These are phyloP conservation scores for Ophiosphaerella herpotricha DNA, from an alignment of 2,329 filamentous ascomycete species.

Conservation along the genomic window DNA sequence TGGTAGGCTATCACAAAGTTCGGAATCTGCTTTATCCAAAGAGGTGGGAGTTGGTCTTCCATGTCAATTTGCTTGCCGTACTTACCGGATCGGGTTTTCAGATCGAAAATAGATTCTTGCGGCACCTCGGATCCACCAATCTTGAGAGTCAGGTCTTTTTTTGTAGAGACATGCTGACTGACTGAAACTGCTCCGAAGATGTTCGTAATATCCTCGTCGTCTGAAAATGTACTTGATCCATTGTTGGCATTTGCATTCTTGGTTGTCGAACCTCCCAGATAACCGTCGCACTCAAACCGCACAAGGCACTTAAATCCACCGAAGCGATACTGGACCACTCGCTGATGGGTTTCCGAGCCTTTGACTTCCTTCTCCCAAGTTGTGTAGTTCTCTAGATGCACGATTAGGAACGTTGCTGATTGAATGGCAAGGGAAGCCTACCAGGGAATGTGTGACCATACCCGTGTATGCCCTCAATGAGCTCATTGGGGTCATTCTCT, in stretches of 20 bases:
- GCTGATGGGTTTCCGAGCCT: conserved; percentile 65
- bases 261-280: conserved; percentile 34
- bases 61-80: conserved; percentile 44
- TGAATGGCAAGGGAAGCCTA: no score
- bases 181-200: conserved; percentile 16
- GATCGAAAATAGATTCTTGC: conserved; percentile 56
- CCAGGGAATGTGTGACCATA: conserved; percentile 68
- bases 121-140: conserved; percentile 36
- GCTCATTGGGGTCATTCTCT: conserved; percentile 63
- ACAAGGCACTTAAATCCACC: conserved; percentile 58
- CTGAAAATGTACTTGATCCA: neutral
- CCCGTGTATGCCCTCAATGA: conserved; percentile 60
- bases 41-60: conserved; percentile 48
- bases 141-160: conserved; percentile 20
- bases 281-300: conserved; percentile 65
- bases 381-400: conserved; percentile 60
- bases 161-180: neutral
- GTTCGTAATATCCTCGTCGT: conserved; percentile 10
- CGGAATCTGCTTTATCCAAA: conserved; percentile 58
- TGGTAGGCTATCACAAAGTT: conserved; percentile 60
- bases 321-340: conserved; percentile 64
- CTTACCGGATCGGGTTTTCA: conserved; percentile 55
- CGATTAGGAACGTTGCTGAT: no score
- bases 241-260: neutral
- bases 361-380: conserved; percentile 62